Percentiles rank a stretch among this genome's conserved stretches.
phyloP scores from a whole-genome alignment of 164 flowering plant genomes.

The Stephania japonica region DNA sequence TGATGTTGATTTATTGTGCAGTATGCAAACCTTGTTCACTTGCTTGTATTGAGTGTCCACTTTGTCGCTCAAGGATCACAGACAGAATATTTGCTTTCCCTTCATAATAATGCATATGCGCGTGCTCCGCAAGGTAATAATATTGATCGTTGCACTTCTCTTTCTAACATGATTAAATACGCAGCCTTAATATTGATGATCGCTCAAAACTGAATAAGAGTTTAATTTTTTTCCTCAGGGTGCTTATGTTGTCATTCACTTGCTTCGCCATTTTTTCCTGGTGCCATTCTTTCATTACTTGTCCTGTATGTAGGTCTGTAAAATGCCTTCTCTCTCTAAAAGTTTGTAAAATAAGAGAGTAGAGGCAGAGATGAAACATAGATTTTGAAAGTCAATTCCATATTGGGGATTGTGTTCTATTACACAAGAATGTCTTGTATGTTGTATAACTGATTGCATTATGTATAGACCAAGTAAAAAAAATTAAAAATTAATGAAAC shows the following conservation, averaged over 20 bases:
- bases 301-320: conserved; percentile 46
- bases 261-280: conserved; percentile 26
- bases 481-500: conserved; percentile 12
- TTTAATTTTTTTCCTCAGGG: conserved; percentile 25
- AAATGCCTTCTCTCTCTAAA: conserved; percentile 17
- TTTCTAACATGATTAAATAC: not conserved
- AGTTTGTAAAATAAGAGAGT: conserved; percentile 10
- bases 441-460: not conserved
- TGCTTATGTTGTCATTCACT: conserved; percentile 18
- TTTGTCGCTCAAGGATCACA: conserved; percentile 80
- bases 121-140: not conserved
- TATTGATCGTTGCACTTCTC: not conserved
- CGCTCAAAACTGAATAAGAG: not conserved
- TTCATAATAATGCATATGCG: conserved; percentile 29
- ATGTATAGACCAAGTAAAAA: conserved; percentile 18
- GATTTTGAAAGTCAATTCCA: not conserved
- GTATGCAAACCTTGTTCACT: conserved; percentile 96
- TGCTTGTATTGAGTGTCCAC: conserved; percentile 92
- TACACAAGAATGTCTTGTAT: conserved; percentile 7
- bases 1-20: conserved; percentile 29
- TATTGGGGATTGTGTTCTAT: conserved; percentile 20
- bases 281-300: conserved; percentile 68
- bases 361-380: conserved; percentile 1
- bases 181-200: not conserved
- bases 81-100: conserved; percentile 93